Evolutionary conservation across 2,329 filamentous ascomycete species (phyloP).

Genomic region (Leptographium wingfieldii): DNA sequence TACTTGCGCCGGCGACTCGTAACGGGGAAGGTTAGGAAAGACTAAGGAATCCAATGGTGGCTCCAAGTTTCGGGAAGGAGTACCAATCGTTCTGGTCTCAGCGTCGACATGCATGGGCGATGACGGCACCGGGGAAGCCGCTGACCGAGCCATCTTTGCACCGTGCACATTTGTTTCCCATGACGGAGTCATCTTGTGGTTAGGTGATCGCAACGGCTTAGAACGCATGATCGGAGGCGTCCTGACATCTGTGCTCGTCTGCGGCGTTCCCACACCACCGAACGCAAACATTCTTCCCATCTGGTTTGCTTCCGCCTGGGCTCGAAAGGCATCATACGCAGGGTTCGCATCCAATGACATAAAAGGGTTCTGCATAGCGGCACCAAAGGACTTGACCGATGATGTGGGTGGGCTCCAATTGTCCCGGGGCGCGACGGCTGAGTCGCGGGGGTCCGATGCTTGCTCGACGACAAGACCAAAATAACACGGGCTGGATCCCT

Average conservation of each 20-base stretch:
- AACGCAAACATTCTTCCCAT: conserved; percentile 35
- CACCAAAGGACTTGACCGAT: conserved; percentile 56
- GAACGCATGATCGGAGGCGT: conserved; percentile 22
- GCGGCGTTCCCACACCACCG: conserved; percentile 16
- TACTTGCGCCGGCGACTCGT: conserved; percentile 32
- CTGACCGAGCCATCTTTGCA: neutral
- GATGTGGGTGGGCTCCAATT: conserved; percentile 67
- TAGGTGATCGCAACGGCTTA: conserved; percentile 33
- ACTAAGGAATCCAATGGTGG: conserved; percentile 30
- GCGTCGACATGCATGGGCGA: conserved; percentile 30
- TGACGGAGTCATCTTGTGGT: conserved; percentile 31
- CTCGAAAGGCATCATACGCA: conserved; percentile 69
- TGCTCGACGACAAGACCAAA: conserved; percentile 64
- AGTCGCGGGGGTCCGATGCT: conserved; percentile 47
- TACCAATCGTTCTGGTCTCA: conserved; percentile 15
- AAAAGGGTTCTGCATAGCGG: conserved; percentile 54
- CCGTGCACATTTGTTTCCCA: conserved; percentile 18
- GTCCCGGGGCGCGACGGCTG: conserved; percentile 48
- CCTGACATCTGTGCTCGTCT: neutral
- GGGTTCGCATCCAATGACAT: conserved; percentile 59
- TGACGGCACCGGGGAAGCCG: neutral
- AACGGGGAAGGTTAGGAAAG: conserved; percentile 29
- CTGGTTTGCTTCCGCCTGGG: conserved; percentile 55
- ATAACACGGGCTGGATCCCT: conserved; percentile 64
- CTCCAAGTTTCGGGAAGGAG: neutral